Conservation (phyloP, 371 early-diverging fungal genomes). For the Mucor indicus region DNA sequence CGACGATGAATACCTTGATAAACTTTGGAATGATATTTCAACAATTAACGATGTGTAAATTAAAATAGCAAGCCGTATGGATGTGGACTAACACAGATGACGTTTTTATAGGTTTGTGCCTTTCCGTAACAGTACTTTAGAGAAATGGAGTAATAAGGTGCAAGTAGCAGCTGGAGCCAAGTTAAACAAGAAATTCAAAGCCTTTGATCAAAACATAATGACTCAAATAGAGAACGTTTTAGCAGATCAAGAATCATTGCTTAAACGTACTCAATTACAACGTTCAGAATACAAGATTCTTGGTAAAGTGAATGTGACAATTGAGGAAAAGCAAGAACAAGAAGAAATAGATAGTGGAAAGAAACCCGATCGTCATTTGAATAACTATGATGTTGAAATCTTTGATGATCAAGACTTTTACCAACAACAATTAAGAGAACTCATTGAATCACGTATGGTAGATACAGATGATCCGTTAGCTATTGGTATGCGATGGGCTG, state of each 20-base stretch:
- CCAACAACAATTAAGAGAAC: constrained; percentile 85
- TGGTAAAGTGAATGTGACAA: constrained; percentile 38
- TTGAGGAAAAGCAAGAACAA: constrained; percentile 3
- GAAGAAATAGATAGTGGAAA: constrained; percentile 20
- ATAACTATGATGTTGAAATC: constrained; percentile 78
- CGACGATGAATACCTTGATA: constrained; percentile 56
- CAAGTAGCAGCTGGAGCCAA: constrained; percentile 71
- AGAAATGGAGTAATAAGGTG: constrained; percentile 92
- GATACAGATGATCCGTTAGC: constrained; percentile 82
- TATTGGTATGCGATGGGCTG: constrained; percentile 81
- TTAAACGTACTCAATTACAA: constrained; percentile 84
- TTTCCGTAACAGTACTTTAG: constrained; percentile 82
- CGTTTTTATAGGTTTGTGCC: constrained; percentile 49
- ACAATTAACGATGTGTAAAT: constrained; percentile 54
- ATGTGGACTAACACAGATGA: background rate
- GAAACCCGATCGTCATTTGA: constrained; percentile 61
- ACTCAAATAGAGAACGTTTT: constrained; percentile 78
- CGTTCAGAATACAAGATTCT: constrained; percentile 66
- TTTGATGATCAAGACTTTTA: constrained; percentile 97
- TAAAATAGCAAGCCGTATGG: background rate
- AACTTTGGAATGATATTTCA: constrained; percentile 62
- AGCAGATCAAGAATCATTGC: constrained; percentile 69
- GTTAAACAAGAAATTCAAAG: constrained; percentile 88
- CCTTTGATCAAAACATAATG: constrained; percentile 83
- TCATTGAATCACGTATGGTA: constrained; percentile 90